phyloP scores from a whole-genome alignment of 495 filamentous ascomycete species.

The Pyronema omphalodes region DNA sequence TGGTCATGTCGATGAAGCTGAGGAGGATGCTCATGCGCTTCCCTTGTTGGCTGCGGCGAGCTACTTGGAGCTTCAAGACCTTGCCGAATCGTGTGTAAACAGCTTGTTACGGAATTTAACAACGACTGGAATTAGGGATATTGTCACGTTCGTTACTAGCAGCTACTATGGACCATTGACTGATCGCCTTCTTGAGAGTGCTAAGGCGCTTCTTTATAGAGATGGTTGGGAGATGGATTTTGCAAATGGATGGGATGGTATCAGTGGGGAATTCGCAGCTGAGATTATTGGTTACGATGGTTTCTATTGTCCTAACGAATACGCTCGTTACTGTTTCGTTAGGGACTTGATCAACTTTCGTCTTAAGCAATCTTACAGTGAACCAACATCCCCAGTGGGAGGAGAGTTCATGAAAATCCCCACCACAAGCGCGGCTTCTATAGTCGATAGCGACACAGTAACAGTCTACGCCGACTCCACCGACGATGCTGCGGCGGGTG shows the following conservation, averaged over 20 bases:
- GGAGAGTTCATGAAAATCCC: constrained; percentile 21
- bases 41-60: constrained; percentile 41
- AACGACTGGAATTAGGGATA: constrained; percentile 29
- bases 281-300: constrained; percentile 43
- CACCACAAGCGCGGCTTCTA: constrained; percentile 17
- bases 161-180: constrained; percentile 42
- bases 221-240: constrained; percentile 43
- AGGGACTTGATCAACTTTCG: constrained; percentile 36
- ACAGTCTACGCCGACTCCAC: constrained; percentile 13
- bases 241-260: constrained; percentile 36
- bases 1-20: constrained; percentile 30
- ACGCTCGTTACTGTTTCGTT: constrained; percentile 39
- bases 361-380: constrained; percentile 21
- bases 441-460: constrained; percentile 10
- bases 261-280: constrained; percentile 37
- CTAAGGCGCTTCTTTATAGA: constrained; percentile 41
- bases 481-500: constrained; percentile 1
- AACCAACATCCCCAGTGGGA: constrained; percentile 28
- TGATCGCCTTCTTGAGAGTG: constrained; percentile 35
- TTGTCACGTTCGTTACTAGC: constrained; percentile 37
- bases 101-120: constrained; percentile 37
- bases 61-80: constrained; percentile 42
- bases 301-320: constrained; percentile 40
- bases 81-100: constrained; percentile 37
- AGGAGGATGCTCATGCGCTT: constrained; percentile 38